Conservation (phyloP, 805 yeast genomes). For the Torulaspora gathmanii region DNA sequence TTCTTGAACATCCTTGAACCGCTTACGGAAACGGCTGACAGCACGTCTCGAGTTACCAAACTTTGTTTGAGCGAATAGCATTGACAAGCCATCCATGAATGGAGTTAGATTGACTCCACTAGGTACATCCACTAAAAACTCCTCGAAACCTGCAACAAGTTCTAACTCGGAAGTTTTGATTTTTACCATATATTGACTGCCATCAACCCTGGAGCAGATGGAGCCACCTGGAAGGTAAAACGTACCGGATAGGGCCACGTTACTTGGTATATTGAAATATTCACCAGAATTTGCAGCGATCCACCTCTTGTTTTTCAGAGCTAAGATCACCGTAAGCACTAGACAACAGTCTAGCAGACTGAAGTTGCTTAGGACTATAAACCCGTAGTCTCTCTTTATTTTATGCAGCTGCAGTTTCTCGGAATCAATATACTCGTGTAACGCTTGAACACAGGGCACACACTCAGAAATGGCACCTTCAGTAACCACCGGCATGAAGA, state of each 20-base stretch:
- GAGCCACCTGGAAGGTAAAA: slow-evolving; percentile 20
- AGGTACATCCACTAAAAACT: slow-evolving; percentile 9
- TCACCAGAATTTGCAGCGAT: slow-evolving; percentile 8
- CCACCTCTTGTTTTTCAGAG: slow-evolving; percentile 17
- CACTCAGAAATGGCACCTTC: slow-evolving; percentile 1
- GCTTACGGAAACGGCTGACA: slow-evolving; percentile 10
- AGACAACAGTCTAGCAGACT: slow-evolving; percentile 24
- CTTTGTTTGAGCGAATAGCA: slow-evolving; percentile 15
- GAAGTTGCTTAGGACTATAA: slow-evolving; percentile 16
- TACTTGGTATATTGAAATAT: slow-evolving; percentile 15
- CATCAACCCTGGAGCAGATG: not conserved
- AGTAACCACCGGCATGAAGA: slow-evolving; percentile 16
- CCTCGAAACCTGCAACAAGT: slow-evolving; percentile 16
- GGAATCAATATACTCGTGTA: slow-evolving; percentile 19
- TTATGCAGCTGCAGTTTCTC: slow-evolving; percentile 13
- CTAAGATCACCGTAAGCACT: slow-evolving; percentile 17
- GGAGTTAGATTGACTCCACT: slow-evolving; percentile 10
- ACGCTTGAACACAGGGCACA: slow-evolving; percentile 12
- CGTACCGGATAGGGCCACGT: slow-evolving; percentile 14
- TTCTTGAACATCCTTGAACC: slow-evolving; percentile 4
- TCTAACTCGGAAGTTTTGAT: slow-evolving; percentile 9
- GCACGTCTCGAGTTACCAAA: slow-evolving; percentile 19
- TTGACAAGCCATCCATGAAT: slow-evolving; percentile 16
- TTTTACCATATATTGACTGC: not conserved
- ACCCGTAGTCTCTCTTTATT: slow-evolving; percentile 1